Percentiles rank a stretch among this genome's conserved stretches.
Conservation (phyloP, 2,329 filamentous ascomycete species). For the Penicillium frequentans region DNA sequence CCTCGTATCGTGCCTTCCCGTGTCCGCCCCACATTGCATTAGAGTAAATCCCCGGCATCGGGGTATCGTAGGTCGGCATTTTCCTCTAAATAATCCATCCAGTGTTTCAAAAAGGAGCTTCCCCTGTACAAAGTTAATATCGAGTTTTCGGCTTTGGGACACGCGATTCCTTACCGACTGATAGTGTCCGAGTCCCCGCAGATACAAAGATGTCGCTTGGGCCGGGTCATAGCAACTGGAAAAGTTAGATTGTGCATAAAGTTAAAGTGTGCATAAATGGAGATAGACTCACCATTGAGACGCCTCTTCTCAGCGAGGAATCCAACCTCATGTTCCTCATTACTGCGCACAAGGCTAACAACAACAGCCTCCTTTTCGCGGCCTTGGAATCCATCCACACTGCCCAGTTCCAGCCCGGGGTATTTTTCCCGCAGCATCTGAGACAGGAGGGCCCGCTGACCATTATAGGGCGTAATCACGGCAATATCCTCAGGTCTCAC, state of each 20-base stretch:
- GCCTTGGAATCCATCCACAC: conserved; percentile 95
- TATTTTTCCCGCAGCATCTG: conserved; percentile 75
- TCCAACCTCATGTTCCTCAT: conserved; percentile 80
- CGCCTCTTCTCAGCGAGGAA: conserved; percentile 90
- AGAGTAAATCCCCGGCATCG: conserved; percentile 51
- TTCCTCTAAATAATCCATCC: conserved; percentile 91
- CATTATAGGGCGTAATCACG: conserved; percentile 94
- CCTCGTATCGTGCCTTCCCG: not conserved
- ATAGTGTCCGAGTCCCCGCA: conserved; percentile 95
- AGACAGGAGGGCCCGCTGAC: conserved; percentile 79
- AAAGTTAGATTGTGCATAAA: conserved; percentile 18
- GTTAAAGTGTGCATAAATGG: not conserved
- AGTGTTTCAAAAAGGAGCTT: conserved; percentile 78
- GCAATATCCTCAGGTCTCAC: conserved; percentile 83
- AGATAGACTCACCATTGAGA: conserved; percentile 72
- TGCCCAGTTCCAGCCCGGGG: conserved; percentile 88
- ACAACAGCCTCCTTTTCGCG: conserved; percentile 95
- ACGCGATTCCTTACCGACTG: conserved; percentile 64
- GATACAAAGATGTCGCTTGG: conserved; percentile 84
- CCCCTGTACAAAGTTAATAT: conserved; percentile 57
- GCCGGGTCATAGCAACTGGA: conserved; percentile 92
- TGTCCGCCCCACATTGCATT: conserved; percentile 2
- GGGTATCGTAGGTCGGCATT: conserved; percentile 88
- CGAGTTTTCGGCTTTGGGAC: not conserved
- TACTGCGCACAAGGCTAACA: conserved; percentile 91